Base-by-base conservation (phyloP, 2,329 filamentous ascomycete species). In the Thelonectria olida region DNA sequence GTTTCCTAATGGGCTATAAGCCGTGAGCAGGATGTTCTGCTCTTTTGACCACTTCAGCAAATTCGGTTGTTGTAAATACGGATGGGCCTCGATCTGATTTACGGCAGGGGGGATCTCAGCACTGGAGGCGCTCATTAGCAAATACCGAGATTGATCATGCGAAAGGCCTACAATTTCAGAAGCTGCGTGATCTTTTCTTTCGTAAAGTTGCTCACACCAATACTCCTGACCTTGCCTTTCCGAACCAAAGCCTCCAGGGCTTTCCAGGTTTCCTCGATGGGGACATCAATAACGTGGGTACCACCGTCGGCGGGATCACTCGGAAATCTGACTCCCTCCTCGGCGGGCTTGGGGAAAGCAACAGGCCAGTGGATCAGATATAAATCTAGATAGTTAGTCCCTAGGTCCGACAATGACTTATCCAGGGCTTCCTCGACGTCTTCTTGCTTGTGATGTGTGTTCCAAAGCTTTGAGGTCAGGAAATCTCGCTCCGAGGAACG, bases 401-500 rank as follows among this genome's bases (percentile, higher is more conserved):
- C 76, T 10, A 85, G 74, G 45, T 84, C 80, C 56, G 76, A 73
- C 50, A 85, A 72, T 2, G 80, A 81, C 62, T 77, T 75, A 65
- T 84, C 75, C n/a, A n/a, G 20, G 85, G 77, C 81, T 28, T 75
- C 71, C 59, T 81, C 79, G 20, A 85, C 79, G 61, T 83, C 75
- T 27, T 80, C 73, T 1, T 78, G 76, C 27, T 75, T 73, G 65
- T 85, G 83, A 39, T 82, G 77, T 7, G 79, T 84, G 74, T 87
- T 86, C 85, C 84, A 88, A 13, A 88, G 77, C 76, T 88, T 88
- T 60, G 81, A 83, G 12, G 85, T 88, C 27, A 85, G 74, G 72
- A 82, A 77, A 13, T 15, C 10, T 3, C 10, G 6, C 31, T n/a
- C n/a, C n/a, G n/a, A n/a, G n/a, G n/a, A n/a, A n/a, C n/a, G n/a